phyloP scores from a whole-genome alignment of 176 grass and related monocot genomes.

The Triticum timopheevii region DNA sequence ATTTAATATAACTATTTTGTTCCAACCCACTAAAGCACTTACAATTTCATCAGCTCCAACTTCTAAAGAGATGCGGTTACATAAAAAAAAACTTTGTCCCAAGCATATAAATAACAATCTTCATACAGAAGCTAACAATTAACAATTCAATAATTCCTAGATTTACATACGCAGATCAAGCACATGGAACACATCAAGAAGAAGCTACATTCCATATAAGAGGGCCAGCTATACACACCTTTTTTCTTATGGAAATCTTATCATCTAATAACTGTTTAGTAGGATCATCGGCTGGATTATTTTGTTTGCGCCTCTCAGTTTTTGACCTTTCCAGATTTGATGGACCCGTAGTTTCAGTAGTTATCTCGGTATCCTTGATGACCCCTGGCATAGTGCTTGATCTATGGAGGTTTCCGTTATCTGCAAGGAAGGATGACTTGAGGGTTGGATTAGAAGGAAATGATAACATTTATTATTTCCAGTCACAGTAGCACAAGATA shows the following conservation, averaged over 20 bases:
- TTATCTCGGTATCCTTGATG: slow-evolving; percentile 49
- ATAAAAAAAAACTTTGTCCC: neutral
- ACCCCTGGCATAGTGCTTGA: slow-evolving; percentile 66
- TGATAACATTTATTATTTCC: neutral
- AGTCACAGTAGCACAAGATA: too few relatives aligned
- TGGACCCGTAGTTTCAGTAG: slow-evolving; percentile 34
- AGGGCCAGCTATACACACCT: slow-evolving; percentile 35
- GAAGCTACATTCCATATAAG: neutral
- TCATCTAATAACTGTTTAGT: slow-evolving; percentile 71
- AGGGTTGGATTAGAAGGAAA: neutral
- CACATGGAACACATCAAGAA: neutral
- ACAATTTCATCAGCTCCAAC: neutral
- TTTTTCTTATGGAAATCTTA: slow-evolving; percentile 71
- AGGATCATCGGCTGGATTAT: slow-evolving; percentile 47
- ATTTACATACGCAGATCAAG: neutral
- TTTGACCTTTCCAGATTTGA: slow-evolving; percentile 61
- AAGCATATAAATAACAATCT: neutral
- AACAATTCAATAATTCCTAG: neutral
- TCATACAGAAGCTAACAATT: neutral
- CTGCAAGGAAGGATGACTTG: slow-evolving; percentile 7
- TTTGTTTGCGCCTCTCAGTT: slow-evolving; percentile 58
- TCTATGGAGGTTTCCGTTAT: slow-evolving; percentile 49
- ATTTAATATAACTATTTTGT: neutral
- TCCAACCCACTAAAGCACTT: neutral
- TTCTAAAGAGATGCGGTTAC: neutral